A percentile compares a stretch with the other conserved stretches of the same genome.
These are phyloP conservation scores for Pleurotus djamor DNA, from an alignment of 768 basidiomycete species.

Conservation along the genomic window DNA sequence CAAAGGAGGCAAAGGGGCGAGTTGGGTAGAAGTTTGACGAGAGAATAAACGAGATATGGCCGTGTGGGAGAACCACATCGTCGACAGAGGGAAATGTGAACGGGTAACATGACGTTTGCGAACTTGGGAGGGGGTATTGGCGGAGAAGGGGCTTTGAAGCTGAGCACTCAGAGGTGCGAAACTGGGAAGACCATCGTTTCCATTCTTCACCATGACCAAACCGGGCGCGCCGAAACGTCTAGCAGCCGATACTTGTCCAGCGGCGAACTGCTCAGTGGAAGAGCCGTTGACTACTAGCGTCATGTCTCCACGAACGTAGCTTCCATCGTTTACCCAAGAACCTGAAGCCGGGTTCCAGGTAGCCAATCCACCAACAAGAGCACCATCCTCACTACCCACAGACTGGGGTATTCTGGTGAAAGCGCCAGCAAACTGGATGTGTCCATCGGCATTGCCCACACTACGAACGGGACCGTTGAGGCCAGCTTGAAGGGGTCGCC, in stretches of 20 bases:
- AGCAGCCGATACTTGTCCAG: slow-evolving; percentile 60
- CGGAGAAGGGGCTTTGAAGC: slow-evolving; percentile 39
- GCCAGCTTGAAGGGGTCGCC: slow-evolving; percentile 71
- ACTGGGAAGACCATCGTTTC: slow-evolving; percentile 47
- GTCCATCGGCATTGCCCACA: slow-evolving; percentile 46
- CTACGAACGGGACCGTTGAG: slow-evolving; percentile 73
- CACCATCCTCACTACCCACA: slow-evolving; percentile 27
- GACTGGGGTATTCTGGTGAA: slow-evolving; percentile 53
- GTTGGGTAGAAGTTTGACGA: slow-evolving; percentile 49
- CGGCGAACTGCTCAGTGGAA: slow-evolving; percentile 57
- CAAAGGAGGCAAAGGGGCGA: slow-evolving; percentile 51
- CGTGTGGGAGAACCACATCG: slow-evolving; percentile 49
- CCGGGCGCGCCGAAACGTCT: slow-evolving; percentile 74
- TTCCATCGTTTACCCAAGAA: slow-evolving; percentile 73
- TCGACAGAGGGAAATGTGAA: slow-evolving; percentile 23
- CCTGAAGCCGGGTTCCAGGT: slow-evolving; percentile 61
- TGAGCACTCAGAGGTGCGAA: slow-evolving; percentile 62
- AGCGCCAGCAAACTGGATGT: slow-evolving; percentile 70
- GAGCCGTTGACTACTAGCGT: slow-evolving; percentile 70
- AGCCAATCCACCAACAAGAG: slow-evolving; percentile 62
- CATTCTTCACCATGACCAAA: slow-evolving; percentile 75
- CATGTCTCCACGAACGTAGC: slow-evolving; percentile 72
- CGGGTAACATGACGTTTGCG: slow-evolving; percentile 4
- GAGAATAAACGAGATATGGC: slow-evolving; percentile 41
- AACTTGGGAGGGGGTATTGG: slow-evolving; percentile 26